Conservation (phyloP, 768 basidiomycete genomes). For the Leccinum rimulosum region DNA sequence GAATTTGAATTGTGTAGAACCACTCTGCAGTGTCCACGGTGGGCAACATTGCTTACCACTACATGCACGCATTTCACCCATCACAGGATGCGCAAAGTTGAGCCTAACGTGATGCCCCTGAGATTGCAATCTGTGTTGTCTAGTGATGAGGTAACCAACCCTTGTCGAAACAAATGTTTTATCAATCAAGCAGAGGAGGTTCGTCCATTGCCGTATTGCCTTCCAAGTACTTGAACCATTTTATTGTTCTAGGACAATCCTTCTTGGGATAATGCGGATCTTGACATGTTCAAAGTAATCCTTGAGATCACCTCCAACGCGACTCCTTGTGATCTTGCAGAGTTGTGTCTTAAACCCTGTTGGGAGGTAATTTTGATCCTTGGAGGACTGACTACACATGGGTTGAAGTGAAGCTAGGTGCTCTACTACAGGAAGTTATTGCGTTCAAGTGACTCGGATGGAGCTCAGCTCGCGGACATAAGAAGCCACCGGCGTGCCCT, state of each 20-base stretch:
- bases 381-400: background rate
- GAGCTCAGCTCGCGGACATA: background rate
- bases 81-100: constrained; percentile 21
- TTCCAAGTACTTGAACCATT: background rate
- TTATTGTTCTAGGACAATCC: constrained; percentile 19
- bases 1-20: constrained; percentile 48
- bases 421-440: constrained; percentile 19
- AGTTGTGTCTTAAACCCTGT: constrained; percentile 57
- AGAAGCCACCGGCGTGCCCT: constrained; percentile 9
- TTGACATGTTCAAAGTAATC: constrained; percentile 38
- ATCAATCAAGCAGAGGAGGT: constrained; percentile 18
- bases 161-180: constrained; percentile 32
- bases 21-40: constrained; percentile 53
- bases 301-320: constrained; percentile 44
- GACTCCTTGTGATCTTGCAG: constrained; percentile 53
- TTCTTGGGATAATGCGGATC: constrained; percentile 39
- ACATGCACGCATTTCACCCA: constrained; percentile 16
- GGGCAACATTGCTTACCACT: constrained; percentile 14
- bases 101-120: constrained; percentile 17
- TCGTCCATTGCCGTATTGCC: background rate
- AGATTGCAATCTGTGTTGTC: background rate
- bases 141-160: constrained; percentile 9
- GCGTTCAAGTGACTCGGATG: background rate
- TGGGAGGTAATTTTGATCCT: constrained; percentile 42
- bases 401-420: constrained; percentile 20